These are phyloP conservation scores for Chenopodium suecicum DNA, from an alignment of 148 eudicot genomes.

Conservation along the genomic window DNA sequence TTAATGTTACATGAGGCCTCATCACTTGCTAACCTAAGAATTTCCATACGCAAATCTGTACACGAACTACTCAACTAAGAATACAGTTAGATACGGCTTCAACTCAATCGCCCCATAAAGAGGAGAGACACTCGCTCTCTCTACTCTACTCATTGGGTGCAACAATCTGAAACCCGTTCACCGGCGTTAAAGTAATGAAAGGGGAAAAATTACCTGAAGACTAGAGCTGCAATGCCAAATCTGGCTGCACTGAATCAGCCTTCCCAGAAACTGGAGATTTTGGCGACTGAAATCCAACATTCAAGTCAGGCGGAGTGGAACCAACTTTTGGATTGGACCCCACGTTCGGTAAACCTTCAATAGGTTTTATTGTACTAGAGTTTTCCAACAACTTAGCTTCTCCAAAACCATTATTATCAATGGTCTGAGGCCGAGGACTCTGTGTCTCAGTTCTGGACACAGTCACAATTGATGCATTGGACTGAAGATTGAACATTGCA, in stretches of 20 bases:
- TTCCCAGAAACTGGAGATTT: constrained; percentile 35
- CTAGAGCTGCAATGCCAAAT: constrained; percentile 43
- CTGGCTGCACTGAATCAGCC: constrained; percentile 36
- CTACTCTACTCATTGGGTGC: constrained; percentile 17
- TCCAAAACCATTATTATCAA: constrained; percentile 16
- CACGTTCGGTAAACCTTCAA: constrained; percentile 14
- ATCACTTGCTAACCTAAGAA: constrained; percentile 29
- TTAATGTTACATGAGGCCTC: constrained; percentile 27
- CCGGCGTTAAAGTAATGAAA: constrained; percentile 18
- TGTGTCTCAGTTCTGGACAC: constrained; percentile 19
- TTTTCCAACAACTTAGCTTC: constrained; percentile 22
- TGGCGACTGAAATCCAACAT: constrained; percentile 40
- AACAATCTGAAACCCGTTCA: constrained; percentile 17
- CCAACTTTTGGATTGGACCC: constrained; percentile 14
- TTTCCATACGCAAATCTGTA: constrained; percentile 35
- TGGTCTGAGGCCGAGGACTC: constrained; percentile 2
- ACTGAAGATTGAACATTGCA: constrained; percentile 1
- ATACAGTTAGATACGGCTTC: constrained; percentile 30
- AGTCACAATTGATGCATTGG: constrained; percentile 11
- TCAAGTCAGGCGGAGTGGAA: constrained; percentile 43
- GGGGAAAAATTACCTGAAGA: constrained; percentile 11
- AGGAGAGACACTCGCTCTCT: constrained; percentile 15
- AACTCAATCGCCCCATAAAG: not conserved
- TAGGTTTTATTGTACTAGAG: constrained; percentile 7
- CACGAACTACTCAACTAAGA: constrained; percentile 30